Evolutionary conservation across 768 basidiomycete genomes (phyloP), one percentile per base, ranked within the genome.

Genomic region (Trametes elegans): DNA sequence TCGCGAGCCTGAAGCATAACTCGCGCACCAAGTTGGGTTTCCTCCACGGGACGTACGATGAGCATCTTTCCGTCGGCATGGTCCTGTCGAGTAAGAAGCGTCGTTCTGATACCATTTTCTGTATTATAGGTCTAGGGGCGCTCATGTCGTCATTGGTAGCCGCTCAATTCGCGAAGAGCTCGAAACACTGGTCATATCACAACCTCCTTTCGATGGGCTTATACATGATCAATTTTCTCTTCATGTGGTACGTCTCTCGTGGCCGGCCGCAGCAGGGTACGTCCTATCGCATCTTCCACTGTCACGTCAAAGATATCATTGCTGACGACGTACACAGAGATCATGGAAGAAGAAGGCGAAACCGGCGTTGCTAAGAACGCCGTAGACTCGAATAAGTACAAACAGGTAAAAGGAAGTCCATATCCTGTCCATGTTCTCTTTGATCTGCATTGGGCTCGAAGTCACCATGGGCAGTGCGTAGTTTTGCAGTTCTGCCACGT

Each of bases 11-110:
- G 9, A 77, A 76, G 57, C 70, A 76, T 16, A 76, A 81, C 34
- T 64, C 81, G 0, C 76, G 81, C 56, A 64, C 70, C 0, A 88
- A 87, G 65, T 84, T 91, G 80, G 81, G 87, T 4, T 41, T 90
- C 27, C 61, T 88, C 16, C 83, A 87, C 60, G 85, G 82, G 10
- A 75, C 79, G 2, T 89, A 88, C 61, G 87, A 85, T 79, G 43
- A 7, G 61, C 42, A 4, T 24, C 1, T 31, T 5, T 8, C 41
- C 28, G 7, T 13, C 6, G 10, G 1, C 3, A 9, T 4, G 31
- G 10, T 2, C 10, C 7, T 19, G 7, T 29, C 38, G 5, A n/a
- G 23, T 21, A 8, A 34, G 27, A 18, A 7, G 5, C 21, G 3
- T 27, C n/a, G 38, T 13, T 10, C 39, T 41, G 5, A 26, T 21